Evolutionary conservation across 768 basidiomycete species (phyloP).

Genomic region (Suillus americanus): DNA sequence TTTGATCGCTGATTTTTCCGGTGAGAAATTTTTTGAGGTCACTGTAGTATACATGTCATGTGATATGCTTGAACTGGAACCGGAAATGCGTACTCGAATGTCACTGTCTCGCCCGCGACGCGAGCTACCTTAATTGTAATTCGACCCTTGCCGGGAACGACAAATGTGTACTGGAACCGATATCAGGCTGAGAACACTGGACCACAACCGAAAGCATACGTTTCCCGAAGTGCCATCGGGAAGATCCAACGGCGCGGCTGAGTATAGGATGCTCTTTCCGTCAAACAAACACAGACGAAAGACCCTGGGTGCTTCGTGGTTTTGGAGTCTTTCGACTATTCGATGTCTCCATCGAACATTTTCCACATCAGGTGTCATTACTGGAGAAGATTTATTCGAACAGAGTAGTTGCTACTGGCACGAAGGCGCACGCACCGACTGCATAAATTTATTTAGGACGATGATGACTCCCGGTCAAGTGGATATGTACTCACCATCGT

Average conservation of each 20-base stretch:
- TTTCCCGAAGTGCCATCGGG: constrained; percentile 31
- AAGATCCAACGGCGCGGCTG: constrained; percentile 27
- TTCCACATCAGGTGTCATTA: constrained; percentile 16
- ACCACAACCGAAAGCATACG: constrained; percentile 20
- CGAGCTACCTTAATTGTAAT: constrained; percentile 33
- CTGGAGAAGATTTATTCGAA: constrained; percentile 11
- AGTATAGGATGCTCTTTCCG: constrained; percentile 42
- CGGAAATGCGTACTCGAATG: constrained; percentile 14
- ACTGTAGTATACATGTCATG: constrained; percentile 12
- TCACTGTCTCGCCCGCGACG: constrained; percentile 38
- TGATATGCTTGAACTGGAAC: not conserved
- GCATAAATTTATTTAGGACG: constrained; percentile 4
- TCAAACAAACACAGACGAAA: constrained; percentile 52
- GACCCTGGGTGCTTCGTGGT: constrained; percentile 28
- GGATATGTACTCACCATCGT: constrained; percentile 28
- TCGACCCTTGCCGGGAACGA: constrained; percentile 39
- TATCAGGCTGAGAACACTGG: not conserved
- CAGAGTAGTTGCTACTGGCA: constrained; percentile 21
- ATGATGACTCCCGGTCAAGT: not conserved
- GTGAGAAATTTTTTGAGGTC: constrained; percentile 28
- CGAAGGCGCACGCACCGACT: constrained; percentile 14
- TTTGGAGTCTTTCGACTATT: constrained; percentile 38
- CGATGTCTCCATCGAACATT: constrained; percentile 29
- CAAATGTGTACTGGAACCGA: constrained; percentile 2
- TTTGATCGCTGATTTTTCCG: constrained; percentile 24